These are phyloP conservation scores for Punctularia strigosozonata DNA, from an alignment of 768 basidiomycete species.

Conservation along the genomic window DNA sequence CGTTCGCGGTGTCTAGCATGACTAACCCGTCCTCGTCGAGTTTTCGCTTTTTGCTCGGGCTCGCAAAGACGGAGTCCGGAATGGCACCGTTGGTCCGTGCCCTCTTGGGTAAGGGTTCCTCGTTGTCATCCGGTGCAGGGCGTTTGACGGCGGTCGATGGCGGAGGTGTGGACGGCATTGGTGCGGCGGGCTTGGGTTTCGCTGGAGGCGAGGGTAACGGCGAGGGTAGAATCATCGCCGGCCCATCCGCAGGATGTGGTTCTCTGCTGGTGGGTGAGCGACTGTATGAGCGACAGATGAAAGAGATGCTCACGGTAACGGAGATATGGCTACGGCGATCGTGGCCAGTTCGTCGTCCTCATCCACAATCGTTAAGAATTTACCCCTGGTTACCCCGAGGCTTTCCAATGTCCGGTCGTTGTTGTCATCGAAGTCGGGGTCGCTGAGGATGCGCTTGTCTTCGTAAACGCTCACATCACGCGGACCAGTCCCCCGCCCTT, in stretches of 20 bases:
- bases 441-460: conserved; percentile 75
- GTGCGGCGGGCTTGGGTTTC: conserved; percentile 18
- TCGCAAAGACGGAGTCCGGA: conserved; percentile 4
- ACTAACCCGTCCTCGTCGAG: conserved; percentile 71
- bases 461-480: conserved; percentile 78
- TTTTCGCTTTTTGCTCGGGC: conserved; percentile 48
- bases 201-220: conserved; percentile 48
- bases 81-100: conserved; percentile 21
- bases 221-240: conserved; percentile 51
- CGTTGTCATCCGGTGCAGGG: conserved; percentile 40
- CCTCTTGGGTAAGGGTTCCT: conserved; percentile 51
- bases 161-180: conserved; percentile 26
- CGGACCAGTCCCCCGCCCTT: conserved; percentile 21
- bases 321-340: conserved; percentile 56
- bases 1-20: conserved; percentile 46
- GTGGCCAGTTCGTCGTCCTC: conserved; percentile 73
- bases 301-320: conserved; percentile 49
- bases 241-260: conserved; percentile 38
- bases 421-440: conserved; percentile 94
- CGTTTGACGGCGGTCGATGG: conserved; percentile 45
- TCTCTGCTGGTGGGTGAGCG: conserved; percentile 24
- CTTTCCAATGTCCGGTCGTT: conserved; percentile 69
- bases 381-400: conserved; percentile 68
- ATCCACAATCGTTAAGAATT: conserved; percentile 81
- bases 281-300: not conserved